Evolutionary conservation across 2,329 filamentous ascomycete genomes (phyloP), one percentile per base, ranked within the genome.

Genomic region (Achaetomium macrosporum): DNA sequence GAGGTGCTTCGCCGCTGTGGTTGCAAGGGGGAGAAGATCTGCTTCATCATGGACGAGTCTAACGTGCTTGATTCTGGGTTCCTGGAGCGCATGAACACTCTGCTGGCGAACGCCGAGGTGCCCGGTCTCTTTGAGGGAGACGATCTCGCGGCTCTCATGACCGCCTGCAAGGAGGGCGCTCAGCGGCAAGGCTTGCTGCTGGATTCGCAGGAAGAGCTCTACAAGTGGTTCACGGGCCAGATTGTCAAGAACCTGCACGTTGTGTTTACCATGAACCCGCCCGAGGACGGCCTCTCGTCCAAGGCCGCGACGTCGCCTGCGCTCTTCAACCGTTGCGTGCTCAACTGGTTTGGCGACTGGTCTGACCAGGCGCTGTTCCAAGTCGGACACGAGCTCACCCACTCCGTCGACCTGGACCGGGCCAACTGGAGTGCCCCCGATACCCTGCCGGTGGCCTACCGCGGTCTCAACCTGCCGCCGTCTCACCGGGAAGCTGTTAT

Each of bases 291-390:
- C 0, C 75, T 99, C 9, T 93, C 89, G 1, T 96, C 90, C 31
- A 97, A 96, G 75, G 93, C 93, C 52, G 95, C 93, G 29, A 99
- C 95, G 3, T 96, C 90, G 79, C 93, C 93, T 55, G 93, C 93
- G 39, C 74, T 99, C 65, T 99, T 99, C 85, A 99, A 99, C 76
- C 87, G 93, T 78, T 99, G 93, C 67, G 93, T 99, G 45, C 85
- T 99, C 63, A 99, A 99, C 73, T 99, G 93, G 93, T 96, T 99
- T 68, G 93, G 93, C 59, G 93, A 99, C 72, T 99, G 93, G 93
- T 99, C 93, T 48, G 93, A 99, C 69, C 93, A 99, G 73, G 95
- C 93, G 36, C 80, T 99, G 17, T 99, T 95, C 84, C 95, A 99
- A 71, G 95, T 99, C 58, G 91, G 88, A 20, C 90, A 88, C 58